Evolutionary conservation across 345 rosid genomes (phyloP), one percentile per base, ranked within the genome.

Genomic region (Orychophragmus violaceus): DNA sequence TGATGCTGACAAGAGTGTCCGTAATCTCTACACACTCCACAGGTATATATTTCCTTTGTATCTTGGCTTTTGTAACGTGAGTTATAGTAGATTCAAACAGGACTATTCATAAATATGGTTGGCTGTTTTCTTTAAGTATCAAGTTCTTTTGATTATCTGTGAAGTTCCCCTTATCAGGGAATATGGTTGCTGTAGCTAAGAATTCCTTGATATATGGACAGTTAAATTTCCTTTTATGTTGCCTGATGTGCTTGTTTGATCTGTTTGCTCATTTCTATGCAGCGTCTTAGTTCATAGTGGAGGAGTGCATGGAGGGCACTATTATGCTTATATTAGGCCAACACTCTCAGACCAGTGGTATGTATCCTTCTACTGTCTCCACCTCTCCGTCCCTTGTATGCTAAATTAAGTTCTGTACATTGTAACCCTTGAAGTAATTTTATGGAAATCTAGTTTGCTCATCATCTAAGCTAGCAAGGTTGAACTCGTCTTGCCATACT

Each of bases 281-380:
- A 41, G 46, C 16, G 46, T 41, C 46, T 41, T 41, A 41, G 46
- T 41, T 9, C 46, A 41, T 6, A 41, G 46, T 41, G 46, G 46
- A 41, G 46, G 46, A 41, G 46, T 41, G 46, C 19, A 41, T 41
- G 46, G 10, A 41, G 19, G 46, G 46, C 21, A 41, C 46, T 41
- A 41, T 41, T 41, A 41, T 41, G 46, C 46, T 16, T 92, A 83
- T 70, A 92, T 17, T 51, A 82, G 98, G 80, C 98, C 96, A 50
- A 85, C 89, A 17, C 92, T 89, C 51, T 79, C 96, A 70, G 96
- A 92, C 70, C 95, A 84, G 63, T 92, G 98, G 98, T 92, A 78
- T 16, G 79, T 50, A 27, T 48, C 22, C 23, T 56, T 48, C 39
- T 51, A 27, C 12, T 23, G 19, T 33, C 23, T 48, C 23, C 30